Base-by-base conservation (phyloP, 805 yeast species). In the Teunomyces panamensis region DNA sequence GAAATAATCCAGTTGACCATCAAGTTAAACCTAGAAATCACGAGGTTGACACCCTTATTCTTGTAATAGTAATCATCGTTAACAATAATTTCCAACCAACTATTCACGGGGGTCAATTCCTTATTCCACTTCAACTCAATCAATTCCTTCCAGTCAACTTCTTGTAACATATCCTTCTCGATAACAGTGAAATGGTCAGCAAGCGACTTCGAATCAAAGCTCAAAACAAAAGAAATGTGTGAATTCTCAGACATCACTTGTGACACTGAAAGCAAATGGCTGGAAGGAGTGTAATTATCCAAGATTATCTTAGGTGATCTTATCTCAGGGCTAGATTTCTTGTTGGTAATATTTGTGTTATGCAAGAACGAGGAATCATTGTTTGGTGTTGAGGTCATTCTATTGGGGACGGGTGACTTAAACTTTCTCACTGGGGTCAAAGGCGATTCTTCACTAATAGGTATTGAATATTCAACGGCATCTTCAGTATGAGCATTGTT, bases 1-100 rank as follows among this genome's bases (percentile, higher is more conserved):
- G 96, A 88, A 30, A 88, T 82, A 35, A 91, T 83, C 98, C 98
- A 92, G 57, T 88, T 89, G 5, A 88, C 91, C 71, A 88, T 84
- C 49, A 92, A 69, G 60, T 92, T 91, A 74, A 91, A 94, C 50
- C 99, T 73, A 0, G 95, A 78, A 34, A 89, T 83, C 9, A 89
- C 89, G 42, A 92, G 68, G 52, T 88, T 89, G 32, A 90, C 83
- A 0, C 97, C 97, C n/a, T 84, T 63, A 59, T 79, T 65, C 29
- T 69, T 62, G 56, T 71, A 69, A 53, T 63, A 71, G 54, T 71
- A 72, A 24, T 62, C 62, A 56, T 80, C 78, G 62, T 82, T 80
- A 17, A 83, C 78, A 46, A 91, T 71, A 30, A 88, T 74, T 52
- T 82, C 85, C 26, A 90, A 68, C 99, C 99, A 94, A 57, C 94